Conservation (phyloP, 768 basidiomycete species). For the Cystoderma amianthinum region DNA sequence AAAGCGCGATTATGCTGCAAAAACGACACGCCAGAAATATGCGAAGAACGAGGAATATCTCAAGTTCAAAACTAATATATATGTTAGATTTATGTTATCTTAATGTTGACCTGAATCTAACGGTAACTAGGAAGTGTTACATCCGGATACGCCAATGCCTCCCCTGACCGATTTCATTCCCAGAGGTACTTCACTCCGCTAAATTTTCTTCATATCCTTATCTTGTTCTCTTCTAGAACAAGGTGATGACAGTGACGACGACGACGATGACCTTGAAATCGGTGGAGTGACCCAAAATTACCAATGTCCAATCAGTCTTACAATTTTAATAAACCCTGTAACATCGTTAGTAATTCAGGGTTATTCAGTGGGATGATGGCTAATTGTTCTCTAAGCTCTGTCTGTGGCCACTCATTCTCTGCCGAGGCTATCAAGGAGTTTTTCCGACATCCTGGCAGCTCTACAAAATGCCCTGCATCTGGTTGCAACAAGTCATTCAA, state of each 20-base stretch:
- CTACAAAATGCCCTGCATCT: conserved; percentile 57
- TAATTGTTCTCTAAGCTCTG: conserved; percentile 42
- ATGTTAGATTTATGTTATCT: conserved; percentile 37
- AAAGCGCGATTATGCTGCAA: conserved; percentile 40
- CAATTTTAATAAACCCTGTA: conserved; percentile 60
- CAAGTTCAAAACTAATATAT: conserved; percentile 58
- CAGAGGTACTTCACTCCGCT: conserved; percentile 38
- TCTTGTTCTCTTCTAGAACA: conserved; percentile 44
- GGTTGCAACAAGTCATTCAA: conserved; percentile 63
- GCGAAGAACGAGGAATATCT: conserved; percentile 52
- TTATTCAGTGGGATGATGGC: no score
- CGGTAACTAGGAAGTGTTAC: conserved; percentile 48
- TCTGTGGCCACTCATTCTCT: conserved; percentile 84
- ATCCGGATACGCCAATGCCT: conserved; percentile 66
- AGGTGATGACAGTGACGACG: conserved; percentile 76
- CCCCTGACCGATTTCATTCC: conserved; percentile 70
- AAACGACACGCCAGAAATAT: conserved; percentile 79
- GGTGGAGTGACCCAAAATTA: conserved; percentile 82
- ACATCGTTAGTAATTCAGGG: conserved; percentile 71
- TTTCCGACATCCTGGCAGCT: conserved; percentile 29
- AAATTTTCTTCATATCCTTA: neutral
- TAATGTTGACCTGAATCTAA: neutral
- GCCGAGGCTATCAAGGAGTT: conserved; percentile 60
- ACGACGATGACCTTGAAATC: conserved; percentile 85
- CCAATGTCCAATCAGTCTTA: conserved; percentile 78